A percentile compares a stretch with the other conserved stretches of the same genome.
phyloP scores from a whole-genome alignment of 768 basidiomycete genomes.

The Amanita muscaria region DNA sequence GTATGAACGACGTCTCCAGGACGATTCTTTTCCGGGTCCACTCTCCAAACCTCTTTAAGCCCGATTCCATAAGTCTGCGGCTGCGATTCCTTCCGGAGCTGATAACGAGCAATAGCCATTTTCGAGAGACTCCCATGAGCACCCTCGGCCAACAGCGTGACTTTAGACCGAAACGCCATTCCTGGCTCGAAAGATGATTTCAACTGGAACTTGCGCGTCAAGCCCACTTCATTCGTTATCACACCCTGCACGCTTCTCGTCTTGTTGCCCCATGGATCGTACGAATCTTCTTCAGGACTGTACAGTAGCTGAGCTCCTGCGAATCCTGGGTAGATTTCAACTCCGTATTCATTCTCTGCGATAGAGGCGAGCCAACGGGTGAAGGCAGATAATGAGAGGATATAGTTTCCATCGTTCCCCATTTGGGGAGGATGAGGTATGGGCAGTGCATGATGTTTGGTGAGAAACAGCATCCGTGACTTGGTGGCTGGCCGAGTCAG shows the following conservation, averaged over 20 bases:
- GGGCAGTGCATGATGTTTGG: slow-evolving; percentile 56
- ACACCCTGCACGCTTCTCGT: slow-evolving; percentile 65
- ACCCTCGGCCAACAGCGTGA: slow-evolving; percentile 90
- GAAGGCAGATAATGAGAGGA: slow-evolving; percentile 81
- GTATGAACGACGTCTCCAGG: slow-evolving; percentile 88
- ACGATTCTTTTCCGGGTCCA: slow-evolving; percentile 51
- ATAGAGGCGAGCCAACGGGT: slow-evolving; percentile 83
- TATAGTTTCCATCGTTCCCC: slow-evolving; percentile 89
- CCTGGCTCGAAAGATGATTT: slow-evolving; percentile 93
- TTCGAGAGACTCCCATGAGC: slow-evolving; percentile 91
- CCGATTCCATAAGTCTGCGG: slow-evolving; percentile 96
- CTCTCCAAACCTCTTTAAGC: slow-evolving; percentile 95
- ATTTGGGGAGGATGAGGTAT: slow-evolving; percentile 97
- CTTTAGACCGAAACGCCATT: slow-evolving; percentile 89
- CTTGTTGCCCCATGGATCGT: slow-evolving; percentile 30
- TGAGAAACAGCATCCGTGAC: slow-evolving; percentile 82
- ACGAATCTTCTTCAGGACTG: slow-evolving; percentile 38
- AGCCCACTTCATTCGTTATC: slow-evolving; percentile 88
- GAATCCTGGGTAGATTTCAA: slow-evolving; percentile 96
- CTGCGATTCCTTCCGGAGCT: slow-evolving; percentile 59
- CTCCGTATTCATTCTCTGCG: slow-evolving; percentile 72
- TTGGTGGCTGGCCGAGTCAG: slow-evolving; percentile 71
- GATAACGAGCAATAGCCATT: slow-evolving; percentile 63
- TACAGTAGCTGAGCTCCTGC: slow-evolving; percentile 83
- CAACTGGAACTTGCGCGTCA: slow-evolving; percentile 64